Evolutionary conservation across 371 early-diverging fungal species (phyloP).

Genomic region (Actinomortierella ambigua): DNA sequence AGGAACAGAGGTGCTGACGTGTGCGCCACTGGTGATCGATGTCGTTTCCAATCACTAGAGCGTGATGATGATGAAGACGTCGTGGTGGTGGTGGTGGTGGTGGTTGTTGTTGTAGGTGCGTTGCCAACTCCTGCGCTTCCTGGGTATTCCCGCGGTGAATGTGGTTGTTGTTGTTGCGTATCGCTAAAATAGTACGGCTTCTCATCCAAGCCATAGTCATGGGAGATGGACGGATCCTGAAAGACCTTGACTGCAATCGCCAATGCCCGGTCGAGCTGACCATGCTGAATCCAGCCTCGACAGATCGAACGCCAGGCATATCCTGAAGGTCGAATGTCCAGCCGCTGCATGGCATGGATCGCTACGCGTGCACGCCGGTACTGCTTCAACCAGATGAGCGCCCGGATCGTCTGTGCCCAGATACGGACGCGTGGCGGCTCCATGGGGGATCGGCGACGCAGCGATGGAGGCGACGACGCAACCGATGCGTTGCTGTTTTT

Average conservation of each 20-base stretch:
- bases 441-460: background rate
- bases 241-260: constrained; percentile 37
- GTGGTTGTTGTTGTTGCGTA: constrained; percentile 4
- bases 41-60: constrained; percentile 2
- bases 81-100: no score
- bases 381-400: constrained; percentile 35
- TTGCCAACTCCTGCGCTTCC: no score
- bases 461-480: background rate
- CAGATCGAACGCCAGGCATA: constrained; percentile 41
- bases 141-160: no score
- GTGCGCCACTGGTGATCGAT: constrained; percentile 36
- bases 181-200: constrained; percentile 25
- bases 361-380: constrained; percentile 38
- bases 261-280: constrained; percentile 29
- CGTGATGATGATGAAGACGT: constrained; percentile 5
- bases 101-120: no score
- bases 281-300: constrained; percentile 43
- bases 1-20: constrained; percentile 29
- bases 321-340: constrained; percentile 35
- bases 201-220: constrained; percentile 28
- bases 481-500: background rate
- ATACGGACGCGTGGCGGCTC: constrained; percentile 34
- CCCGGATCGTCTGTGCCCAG: constrained; percentile 34
- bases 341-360: constrained; percentile 30
- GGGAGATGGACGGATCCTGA: constrained; percentile 21